phyloP scores from a whole-genome alignment of 2,329 filamentous ascomycete species.

The Exophiala alcalophila region DNA sequence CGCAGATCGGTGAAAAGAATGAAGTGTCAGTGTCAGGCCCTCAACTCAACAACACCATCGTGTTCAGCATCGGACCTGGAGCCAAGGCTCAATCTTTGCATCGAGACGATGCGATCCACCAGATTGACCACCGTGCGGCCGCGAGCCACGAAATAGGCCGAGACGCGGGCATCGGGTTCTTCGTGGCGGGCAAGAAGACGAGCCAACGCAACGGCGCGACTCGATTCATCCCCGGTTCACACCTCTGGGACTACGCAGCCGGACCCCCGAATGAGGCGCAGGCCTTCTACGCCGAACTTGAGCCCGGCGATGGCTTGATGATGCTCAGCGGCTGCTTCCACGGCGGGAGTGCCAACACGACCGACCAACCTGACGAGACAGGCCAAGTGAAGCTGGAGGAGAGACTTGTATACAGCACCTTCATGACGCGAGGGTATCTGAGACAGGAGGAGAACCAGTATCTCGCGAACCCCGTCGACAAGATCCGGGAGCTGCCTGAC shows the following conservation, averaged over 20 bases:
- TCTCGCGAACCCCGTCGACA: conserved; percentile 27
- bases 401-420: conserved; percentile 30
- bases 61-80: conserved; percentile 38
- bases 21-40: conserved; percentile 22
- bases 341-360: conserved; percentile 33
- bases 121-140: conserved; percentile 21
- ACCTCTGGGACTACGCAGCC: conserved; percentile 30
- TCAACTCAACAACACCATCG: conserved; percentile 37
- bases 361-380: conserved; percentile 9
- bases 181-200: conserved; percentile 31
- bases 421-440: conserved; percentile 29
- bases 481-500: conserved; percentile 22
- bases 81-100: conserved; percentile 37
- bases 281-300: conserved; percentile 33
- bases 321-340: conserved; percentile 39
- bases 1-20: conserved; percentile 23
- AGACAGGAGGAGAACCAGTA: conserved; percentile 33
- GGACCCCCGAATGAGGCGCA: conserved; percentile 19
- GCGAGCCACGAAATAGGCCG: conserved; percentile 27
- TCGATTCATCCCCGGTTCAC: conserved; percentile 33
- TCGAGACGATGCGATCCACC: conserved; percentile 31
- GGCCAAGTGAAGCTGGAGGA: conserved; percentile 30
- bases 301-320: conserved; percentile 39
- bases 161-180: conserved; percentile 31
- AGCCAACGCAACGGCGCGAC: conserved; percentile 35